Evolutionary conservation across 257 asterid genomes (phyloP).

Genomic region (Solanum neorickii): DNA sequence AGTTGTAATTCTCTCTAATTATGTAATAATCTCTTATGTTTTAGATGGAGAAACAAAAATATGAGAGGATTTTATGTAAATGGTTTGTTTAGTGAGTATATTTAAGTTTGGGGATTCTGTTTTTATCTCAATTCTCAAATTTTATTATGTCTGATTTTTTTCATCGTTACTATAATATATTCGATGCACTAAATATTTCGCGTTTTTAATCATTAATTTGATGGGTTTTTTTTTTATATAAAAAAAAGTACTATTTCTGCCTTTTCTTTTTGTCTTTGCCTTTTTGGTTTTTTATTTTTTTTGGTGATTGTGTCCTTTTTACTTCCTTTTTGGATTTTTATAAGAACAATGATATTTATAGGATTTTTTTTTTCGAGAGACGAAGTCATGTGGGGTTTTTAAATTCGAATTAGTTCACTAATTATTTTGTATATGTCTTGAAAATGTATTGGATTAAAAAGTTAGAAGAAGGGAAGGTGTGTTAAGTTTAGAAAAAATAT

Average conservation of each 20-base stretch:
- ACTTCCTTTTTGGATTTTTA: not conserved
- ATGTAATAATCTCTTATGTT: not conserved
- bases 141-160: no score
- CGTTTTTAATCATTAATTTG: not conserved
- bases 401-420: no score
- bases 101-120: not conserved
- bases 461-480: no score
- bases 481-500: no score
- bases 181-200: fast-evolving
- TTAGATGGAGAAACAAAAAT: not conserved
- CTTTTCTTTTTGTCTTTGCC: not conserved
- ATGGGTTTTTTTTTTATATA: not conserved
- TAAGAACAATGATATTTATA: no score
- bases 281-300: not conserved
- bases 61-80: not conserved
- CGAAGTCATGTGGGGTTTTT: no score
- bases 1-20: not conserved
- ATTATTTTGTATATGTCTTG: no score
- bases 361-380: no score
- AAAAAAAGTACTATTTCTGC: no score
- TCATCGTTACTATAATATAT: no score
- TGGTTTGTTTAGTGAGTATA: not conserved
- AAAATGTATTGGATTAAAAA: no score
- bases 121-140: not conserved
- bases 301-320: not conserved